These are phyloP conservation scores for Melaleuca alternifolia DNA, from an alignment of 345 rosid genomes.

Conservation along the genomic window DNA sequence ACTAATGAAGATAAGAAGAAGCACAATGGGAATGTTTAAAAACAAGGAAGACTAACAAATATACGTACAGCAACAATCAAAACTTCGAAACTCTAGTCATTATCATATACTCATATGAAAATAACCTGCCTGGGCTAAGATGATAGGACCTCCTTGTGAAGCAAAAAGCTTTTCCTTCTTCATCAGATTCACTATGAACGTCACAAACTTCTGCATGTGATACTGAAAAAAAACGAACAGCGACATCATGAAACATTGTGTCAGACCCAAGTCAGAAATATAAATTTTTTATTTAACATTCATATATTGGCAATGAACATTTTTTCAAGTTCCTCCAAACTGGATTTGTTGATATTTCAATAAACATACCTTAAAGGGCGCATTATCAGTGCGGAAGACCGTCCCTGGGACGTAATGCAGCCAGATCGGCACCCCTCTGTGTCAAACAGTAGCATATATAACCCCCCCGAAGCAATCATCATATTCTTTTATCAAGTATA, in stretches of 20 bases:
- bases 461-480: not conserved
- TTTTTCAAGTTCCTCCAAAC: not conserved
- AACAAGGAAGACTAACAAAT: not conserved
- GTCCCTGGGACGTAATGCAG: slow-evolving; percentile 82
- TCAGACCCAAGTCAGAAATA: not conserved
- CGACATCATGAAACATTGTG: not conserved
- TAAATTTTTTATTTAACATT: not conserved
- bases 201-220: slow-evolving; percentile 76
- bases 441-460: not conserved
- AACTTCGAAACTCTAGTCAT: not conserved
- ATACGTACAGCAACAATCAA: not conserved
- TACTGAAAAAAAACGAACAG: slow-evolving; percentile 27
- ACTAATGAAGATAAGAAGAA: not conserved
- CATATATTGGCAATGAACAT: not conserved
- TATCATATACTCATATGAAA: not conserved
- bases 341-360: not conserved
- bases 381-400: slow-evolving; percentile 71
- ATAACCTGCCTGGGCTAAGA: slow-evolving; percentile 72
- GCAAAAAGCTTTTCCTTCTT: slow-evolving; percentile 86
- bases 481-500: not conserved
- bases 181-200: slow-evolving; percentile 67
- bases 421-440: slow-evolving; percentile 88
- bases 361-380: slow-evolving; percentile 62
- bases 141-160: slow-evolving; percentile 94
- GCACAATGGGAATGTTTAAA: not conserved